Percentiles rank a stretch among this genome's conserved stretches.
Conservation (phyloP, 2,329 filamentous ascomycete species). For the Laburnicola sp. region DNA sequence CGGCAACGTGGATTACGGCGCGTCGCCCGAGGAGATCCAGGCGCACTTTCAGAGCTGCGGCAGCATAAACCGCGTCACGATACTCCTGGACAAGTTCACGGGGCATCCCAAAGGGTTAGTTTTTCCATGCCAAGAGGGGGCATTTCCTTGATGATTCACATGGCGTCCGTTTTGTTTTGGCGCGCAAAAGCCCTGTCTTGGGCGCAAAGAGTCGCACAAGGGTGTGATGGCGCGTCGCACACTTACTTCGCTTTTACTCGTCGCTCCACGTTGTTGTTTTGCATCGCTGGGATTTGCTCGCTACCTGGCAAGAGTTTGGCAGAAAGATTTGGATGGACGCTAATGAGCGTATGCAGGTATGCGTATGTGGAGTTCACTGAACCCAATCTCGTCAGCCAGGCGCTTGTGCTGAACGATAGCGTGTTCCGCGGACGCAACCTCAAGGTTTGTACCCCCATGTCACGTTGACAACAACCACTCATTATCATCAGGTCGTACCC, state of each 20-base stretch:
- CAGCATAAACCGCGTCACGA: constrained; percentile 96
- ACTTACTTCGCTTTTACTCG: constrained; percentile 2
- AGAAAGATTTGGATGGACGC: constrained; percentile 56
- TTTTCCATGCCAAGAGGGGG: constrained; percentile 42
- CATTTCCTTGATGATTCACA: constrained; percentile 34
- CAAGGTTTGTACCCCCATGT: constrained; percentile 65
- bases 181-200: not conserved
- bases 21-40: constrained; percentile 96
- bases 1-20: constrained; percentile 96
- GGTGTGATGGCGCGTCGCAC: constrained; percentile 1
- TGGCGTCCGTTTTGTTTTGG: constrained; percentile 3
- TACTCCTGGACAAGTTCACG: constrained; percentile 96
- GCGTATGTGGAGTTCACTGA: constrained; percentile 99
- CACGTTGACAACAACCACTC: constrained; percentile 12
- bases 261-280: constrained; percentile 8
- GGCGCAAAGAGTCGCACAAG: constrained; percentile 10
- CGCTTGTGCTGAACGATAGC: constrained; percentile 93
- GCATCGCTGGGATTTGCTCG: constrained; percentile 42
- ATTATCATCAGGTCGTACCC: constrained; percentile 66
- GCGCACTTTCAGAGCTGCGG: constrained; percentile 97
- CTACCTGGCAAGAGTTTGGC: constrained; percentile 61
- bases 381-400: constrained; percentile 87
- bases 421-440: constrained; percentile 92
- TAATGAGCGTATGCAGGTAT: constrained; percentile 68
- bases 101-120: constrained; percentile 98